Percentiles rank a stretch among this genome's conserved stretches.
These are phyloP conservation scores for Aspergillus terreus DNA, from an alignment of 2,329 filamentous ascomycete genomes.

Conservation along the genomic window DNA sequence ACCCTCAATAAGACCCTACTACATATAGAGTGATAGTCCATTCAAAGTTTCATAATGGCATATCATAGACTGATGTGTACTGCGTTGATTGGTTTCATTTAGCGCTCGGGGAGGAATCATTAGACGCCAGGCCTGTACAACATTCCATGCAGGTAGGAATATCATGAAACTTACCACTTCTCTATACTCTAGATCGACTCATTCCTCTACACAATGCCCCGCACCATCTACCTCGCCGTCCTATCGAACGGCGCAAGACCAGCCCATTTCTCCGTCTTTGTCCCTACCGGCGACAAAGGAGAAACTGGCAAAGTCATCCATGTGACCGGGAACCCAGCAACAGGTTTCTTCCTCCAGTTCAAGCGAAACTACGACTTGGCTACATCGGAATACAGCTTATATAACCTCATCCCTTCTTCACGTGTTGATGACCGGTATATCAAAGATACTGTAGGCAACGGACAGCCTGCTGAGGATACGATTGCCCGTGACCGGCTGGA, in stretches of 20 bases:
- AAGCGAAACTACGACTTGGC: slow-evolving; percentile 10
- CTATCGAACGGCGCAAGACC: slow-evolving; percentile 3
- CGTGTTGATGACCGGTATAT: background rate
- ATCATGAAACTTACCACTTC: too few species aligned
- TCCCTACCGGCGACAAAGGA: slow-evolving; percentile 16
- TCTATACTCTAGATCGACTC: too few species aligned
- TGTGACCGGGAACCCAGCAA: slow-evolving; percentile 7
- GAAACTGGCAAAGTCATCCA: slow-evolving; percentile 11
- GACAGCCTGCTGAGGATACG: background rate
- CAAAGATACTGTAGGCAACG: background rate
- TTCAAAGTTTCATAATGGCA: too few species aligned
- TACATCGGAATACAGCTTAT: background rate
- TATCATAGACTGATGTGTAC: too few species aligned
- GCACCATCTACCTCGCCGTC: slow-evolving; percentile 1
- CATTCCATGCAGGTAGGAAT: too few species aligned
- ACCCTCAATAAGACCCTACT: too few species aligned
- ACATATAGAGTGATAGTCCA: too few species aligned
- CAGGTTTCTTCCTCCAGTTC: slow-evolving; percentile 11
- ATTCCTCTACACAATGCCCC: background rate
- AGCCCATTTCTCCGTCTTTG: slow-evolving; percentile 1
- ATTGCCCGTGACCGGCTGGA: slow-evolving; percentile 2
- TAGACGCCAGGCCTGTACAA: too few species aligned
- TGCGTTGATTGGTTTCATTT: too few species aligned
- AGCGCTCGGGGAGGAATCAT: too few species aligned
- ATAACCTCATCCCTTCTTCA: background rate